phyloP scores from a whole-genome alignment of 2,329 filamentous ascomycete genomes.

The Phoma sp. region DNA sequence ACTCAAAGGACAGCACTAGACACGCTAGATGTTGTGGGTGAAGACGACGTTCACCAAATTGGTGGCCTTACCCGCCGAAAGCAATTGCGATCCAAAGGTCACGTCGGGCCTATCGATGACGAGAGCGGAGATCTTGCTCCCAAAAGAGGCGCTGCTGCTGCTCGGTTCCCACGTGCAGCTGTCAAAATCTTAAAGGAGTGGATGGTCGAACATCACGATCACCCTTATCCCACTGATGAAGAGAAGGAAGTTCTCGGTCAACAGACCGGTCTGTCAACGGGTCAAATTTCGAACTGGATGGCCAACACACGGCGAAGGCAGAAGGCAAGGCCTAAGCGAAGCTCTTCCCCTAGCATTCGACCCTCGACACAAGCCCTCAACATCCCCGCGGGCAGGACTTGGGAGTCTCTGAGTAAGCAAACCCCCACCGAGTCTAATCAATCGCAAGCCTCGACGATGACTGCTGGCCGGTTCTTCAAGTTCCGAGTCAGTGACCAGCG shows the following conservation, averaged over 20 bases:
- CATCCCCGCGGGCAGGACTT: conserved; percentile 71
- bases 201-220: conserved; percentile 78
- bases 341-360: conserved; percentile 72
- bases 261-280: conserved; percentile 80
- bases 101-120: conserved; percentile 46
- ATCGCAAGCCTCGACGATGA: neutral
- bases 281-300: conserved; percentile 90
- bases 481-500: conserved; percentile 24
- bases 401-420: conserved; percentile 51
- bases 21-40: conserved; percentile 56
- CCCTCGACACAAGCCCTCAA: conserved; percentile 71
- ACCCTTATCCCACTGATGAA: conserved; percentile 87
- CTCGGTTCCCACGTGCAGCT: conserved; percentile 77
- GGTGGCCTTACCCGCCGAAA: conserved; percentile 50
- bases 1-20: conserved; percentile 52
- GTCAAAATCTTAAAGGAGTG: conserved; percentile 84
- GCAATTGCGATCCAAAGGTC: conserved; percentile 46
- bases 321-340: conserved; percentile 74
- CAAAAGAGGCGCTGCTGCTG: conserved; percentile 45
- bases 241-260: conserved; percentile 82
- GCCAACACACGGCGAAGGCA: conserved; percentile 85
- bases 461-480: conserved; percentile 31
- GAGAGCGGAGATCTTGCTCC: conserved; percentile 36
- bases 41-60: conserved; percentile 46
- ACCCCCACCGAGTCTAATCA: conserved; percentile 17